A percentile compares a stretch with the other conserved stretches of the same genome.
These are phyloP conservation scores for Cryphonectria japonica DNA, from an alignment of 2,329 filamentous ascomycete species.

Conservation along the genomic window DNA sequence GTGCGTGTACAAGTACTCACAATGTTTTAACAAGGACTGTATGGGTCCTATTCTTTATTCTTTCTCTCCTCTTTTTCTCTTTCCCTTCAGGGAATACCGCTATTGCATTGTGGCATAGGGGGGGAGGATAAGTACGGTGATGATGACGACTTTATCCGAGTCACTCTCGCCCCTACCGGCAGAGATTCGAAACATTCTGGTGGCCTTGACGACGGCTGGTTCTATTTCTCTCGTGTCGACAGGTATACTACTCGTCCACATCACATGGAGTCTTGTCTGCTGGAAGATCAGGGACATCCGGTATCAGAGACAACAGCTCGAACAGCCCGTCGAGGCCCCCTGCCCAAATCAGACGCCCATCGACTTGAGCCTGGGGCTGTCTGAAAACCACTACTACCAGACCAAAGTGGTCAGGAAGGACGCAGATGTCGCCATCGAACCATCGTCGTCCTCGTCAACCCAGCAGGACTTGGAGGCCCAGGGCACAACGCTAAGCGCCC, in stretches of 20 bases:
- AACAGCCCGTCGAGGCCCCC: background rate
- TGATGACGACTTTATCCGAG: constrained; percentile 8
- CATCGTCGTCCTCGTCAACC: background rate
- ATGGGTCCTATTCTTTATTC: background rate
- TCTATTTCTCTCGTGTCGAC: constrained; percentile 35
- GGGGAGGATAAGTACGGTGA: background rate
- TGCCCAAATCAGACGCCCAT: constrained; percentile 4
- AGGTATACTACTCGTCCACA: constrained; percentile 34
- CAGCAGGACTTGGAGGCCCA: background rate
- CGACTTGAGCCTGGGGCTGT: constrained; percentile 37
- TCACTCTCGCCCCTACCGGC: constrained; percentile 34
- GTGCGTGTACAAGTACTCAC: background rate
- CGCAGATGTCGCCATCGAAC: background rate
- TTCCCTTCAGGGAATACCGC: background rate
- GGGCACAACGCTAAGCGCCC: constrained; percentile 2
- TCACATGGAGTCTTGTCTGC: constrained; percentile 36
- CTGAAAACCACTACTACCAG: constrained; percentile 34
- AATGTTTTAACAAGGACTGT: background rate
- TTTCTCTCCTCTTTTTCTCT: background rate
- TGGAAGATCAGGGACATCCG: constrained; percentile 35
- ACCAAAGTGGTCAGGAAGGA: constrained; percentile 14
- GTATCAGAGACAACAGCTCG: background rate
- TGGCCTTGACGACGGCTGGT: constrained; percentile 33
- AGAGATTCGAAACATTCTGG: constrained; percentile 33
- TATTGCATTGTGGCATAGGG: background rate